Evolutionary conservation across 495 filamentous ascomycete genomes (phyloP).

Genomic region (Viridothelium virens): DNA sequence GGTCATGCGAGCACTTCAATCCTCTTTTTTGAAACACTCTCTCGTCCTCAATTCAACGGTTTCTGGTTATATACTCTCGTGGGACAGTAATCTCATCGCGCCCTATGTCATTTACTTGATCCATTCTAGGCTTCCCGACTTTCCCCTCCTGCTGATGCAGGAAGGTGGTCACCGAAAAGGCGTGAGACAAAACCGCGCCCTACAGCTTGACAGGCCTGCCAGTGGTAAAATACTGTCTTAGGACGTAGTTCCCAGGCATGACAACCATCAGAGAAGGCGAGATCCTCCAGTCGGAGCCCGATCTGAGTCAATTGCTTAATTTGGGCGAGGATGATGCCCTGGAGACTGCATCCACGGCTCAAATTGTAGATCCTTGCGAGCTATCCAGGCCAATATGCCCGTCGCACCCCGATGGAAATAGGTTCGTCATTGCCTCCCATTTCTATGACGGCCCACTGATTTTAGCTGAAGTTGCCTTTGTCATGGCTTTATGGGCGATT

Average conservation of each 20-base stretch:
- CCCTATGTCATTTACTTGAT: background rate
- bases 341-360: background rate
- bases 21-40: background rate
- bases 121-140: background rate
- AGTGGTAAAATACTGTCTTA: background rate
- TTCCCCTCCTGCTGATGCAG: background rate
- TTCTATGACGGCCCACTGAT: background rate
- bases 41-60: background rate
- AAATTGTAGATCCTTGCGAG: slow-evolving; percentile 12
- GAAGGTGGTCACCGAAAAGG: background rate
- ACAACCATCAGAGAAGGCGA: slow-evolving; percentile 6
- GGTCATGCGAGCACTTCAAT: background rate
- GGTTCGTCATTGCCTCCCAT: background rate
- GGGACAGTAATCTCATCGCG: background rate
- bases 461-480: slow-evolving; percentile 27
- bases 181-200: background rate
- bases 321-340: slow-evolving; percentile 27
- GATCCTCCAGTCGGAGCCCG: slow-evolving; percentile 11
- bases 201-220: slow-evolving; percentile 1
- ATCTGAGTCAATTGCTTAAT: slow-evolving; percentile 26
- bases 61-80: background rate
- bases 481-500: slow-evolving; percentile 24
- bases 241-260: background rate
- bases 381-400: slow-evolving; percentile 9
- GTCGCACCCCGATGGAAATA: background rate